Percentiles rank a stretch among this genome's conserved stretches.
These are phyloP conservation scores for Ascodesmis nigricans DNA, from an alignment of 495 filamentous ascomycete genomes.

Conservation along the genomic window DNA sequence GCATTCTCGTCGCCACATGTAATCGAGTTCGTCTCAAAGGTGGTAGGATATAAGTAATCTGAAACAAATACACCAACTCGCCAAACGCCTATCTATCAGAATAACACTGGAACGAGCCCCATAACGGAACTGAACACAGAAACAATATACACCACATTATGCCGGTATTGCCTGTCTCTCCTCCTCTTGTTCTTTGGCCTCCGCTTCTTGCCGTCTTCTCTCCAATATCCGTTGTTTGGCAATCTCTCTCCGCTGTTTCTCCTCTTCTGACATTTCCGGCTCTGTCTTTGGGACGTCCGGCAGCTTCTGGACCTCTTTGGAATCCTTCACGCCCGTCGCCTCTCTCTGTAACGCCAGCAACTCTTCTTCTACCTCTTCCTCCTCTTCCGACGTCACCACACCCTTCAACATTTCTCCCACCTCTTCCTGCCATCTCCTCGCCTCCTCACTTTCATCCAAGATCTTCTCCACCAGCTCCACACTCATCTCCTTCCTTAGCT, in stretches of 20 bases:
- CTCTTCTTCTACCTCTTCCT: constrained; percentile 95
- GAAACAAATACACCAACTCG: too few species aligned
- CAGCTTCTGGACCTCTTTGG: constrained; percentile 19
- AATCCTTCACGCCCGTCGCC: constrained; percentile 22
- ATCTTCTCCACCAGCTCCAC: constrained; percentile 80
- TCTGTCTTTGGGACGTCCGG: constrained; percentile 36
- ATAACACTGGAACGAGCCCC: too few species aligned
- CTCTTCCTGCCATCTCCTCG: constrained; percentile 70
- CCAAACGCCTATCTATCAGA: too few species aligned
- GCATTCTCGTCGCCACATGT: too few species aligned
- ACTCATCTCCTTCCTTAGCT: constrained; percentile 91
- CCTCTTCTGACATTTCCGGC: constrained; percentile 22
- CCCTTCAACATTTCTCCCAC: constrained; percentile 77
- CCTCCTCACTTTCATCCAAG: constrained; percentile 78
- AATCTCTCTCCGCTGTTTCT: constrained; percentile 8
- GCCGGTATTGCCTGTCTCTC: too few species aligned
- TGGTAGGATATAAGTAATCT: too few species aligned
- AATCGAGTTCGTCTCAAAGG: too few species aligned
- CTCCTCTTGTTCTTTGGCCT: too few species aligned
- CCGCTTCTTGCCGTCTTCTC: too few species aligned
- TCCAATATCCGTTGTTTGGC: too few species aligned
- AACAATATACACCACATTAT: too few species aligned
- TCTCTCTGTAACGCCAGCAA: constrained; percentile 57
- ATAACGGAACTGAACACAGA: too few species aligned
- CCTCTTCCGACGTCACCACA: constrained; percentile 71